Base-by-base conservation (phyloP, 2,329 filamentous ascomycete species). In the Neofusicoccum sp. region DNA sequence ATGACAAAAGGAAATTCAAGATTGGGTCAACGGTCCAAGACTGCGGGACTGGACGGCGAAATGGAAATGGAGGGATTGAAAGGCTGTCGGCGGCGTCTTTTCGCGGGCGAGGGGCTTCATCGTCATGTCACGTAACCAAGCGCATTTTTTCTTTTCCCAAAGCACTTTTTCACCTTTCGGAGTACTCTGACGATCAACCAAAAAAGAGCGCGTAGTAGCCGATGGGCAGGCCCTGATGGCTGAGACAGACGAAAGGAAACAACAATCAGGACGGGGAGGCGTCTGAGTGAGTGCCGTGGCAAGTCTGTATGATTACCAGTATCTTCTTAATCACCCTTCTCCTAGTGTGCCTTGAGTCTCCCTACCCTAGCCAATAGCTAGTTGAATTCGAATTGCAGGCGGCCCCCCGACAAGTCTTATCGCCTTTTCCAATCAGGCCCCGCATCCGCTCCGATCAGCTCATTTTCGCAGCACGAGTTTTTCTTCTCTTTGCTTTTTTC, bases 261-360 rank as follows among this genome's bases (percentile, higher is more conserved):
- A 9, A 16, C 12, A 30, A 34, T 2, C 24, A 24, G 33, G 36
- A 59, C 14, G 36, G 26, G 26, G 14, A 38, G 44, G 24, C 34
- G 9, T 43, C 40, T 14, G 28, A 3, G 14, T 26, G 8, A 53
- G n/a, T 30, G 36, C 26, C n/a, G 24, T 36, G 20, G 36, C 26
- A n/a, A 56, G 45, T 33, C 9, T 56, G 51, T 43, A 56, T 41
- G 51, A 56, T 43, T 56, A 56, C 36, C 33, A 56, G 51, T 56
- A 43, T 43, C 51, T 14, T 56, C 51, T 43, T 56, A 31, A 43
- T 56, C 51, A 5, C 34, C 8, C 49, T 30, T 8, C 30, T 20
- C 49, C 6, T 41, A 9, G 20, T 20, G 7, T 16, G 4, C 38
- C 9, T 56, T 41, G n/a, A 9, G n/a, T 30, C 2, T 20, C 20